These are phyloP conservation scores for Aspergillus brasiliensis DNA, from an alignment of 2,329 filamentous ascomycete genomes.

Conservation along the genomic window DNA sequence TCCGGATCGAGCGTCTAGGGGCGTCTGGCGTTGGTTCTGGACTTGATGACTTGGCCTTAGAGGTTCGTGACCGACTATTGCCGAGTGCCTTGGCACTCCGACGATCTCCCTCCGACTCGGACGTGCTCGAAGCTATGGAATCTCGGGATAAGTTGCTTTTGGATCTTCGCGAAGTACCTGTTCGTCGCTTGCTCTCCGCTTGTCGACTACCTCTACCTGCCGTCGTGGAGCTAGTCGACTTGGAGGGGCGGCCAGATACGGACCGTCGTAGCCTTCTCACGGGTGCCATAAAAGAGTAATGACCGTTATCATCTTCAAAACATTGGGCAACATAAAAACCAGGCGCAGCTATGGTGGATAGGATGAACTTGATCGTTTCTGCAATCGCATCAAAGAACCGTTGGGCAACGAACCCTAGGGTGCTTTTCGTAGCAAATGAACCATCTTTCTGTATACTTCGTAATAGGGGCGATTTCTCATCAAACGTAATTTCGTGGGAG, in stretches of 20 bases:
- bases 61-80: conserved; percentile 27
- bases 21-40: conserved; percentile 52
- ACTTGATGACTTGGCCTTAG: conserved; percentile 30
- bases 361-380: conserved; percentile 73
- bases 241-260: conserved; percentile 21
- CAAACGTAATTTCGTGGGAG: conserved; percentile 32
- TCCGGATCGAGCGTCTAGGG: conserved; percentile 80
- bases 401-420: conserved; percentile 60
- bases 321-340: conserved; percentile 79
- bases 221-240: conserved; percentile 22
- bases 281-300: conserved; percentile 76
- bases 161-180: conserved; percentile 33
- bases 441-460: conserved; percentile 42
- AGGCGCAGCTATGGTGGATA: conserved; percentile 77
- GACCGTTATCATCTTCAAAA: conserved; percentile 78
- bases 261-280: conserved; percentile 61
- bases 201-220: conserved; percentile 27
- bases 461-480: conserved; percentile 73
- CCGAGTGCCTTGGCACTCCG: conserved; percentile 24
- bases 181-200: conserved; percentile 31
- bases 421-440: conserved; percentile 38
- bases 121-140: conserved; percentile 54
- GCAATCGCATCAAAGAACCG: conserved; percentile 72
- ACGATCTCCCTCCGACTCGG: conserved; percentile 57
- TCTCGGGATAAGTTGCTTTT: conserved; percentile 38